phyloP scores from a whole-genome alignment of 208 protist genomes.

The Trypanosoma lewisi region DNA sequence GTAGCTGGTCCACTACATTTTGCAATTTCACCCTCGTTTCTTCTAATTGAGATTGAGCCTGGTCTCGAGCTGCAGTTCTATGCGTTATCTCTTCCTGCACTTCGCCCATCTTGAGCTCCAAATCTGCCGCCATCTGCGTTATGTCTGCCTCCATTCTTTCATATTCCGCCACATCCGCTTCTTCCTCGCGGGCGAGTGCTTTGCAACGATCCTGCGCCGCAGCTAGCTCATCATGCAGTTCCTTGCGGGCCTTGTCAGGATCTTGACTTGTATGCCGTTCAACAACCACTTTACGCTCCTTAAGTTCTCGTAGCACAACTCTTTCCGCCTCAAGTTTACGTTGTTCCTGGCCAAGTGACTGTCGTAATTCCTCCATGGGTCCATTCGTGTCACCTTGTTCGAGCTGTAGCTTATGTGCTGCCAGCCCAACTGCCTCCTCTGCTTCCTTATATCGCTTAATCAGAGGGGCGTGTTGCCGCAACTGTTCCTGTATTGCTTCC shows the following conservation, averaged over 20 bases:
- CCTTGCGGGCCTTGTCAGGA: slow-evolving; percentile 35
- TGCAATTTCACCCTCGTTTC: slow-evolving; percentile 34
- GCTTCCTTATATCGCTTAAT: slow-evolving; percentile 57
- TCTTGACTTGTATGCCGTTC: slow-evolving; percentile 39
- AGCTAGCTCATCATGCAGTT: slow-evolving; percentile 57
- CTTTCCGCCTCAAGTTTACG: slow-evolving; percentile 32
- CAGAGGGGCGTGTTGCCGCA: slow-evolving; percentile 38
- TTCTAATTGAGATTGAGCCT: slow-evolving; percentile 31
- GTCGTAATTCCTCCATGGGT: slow-evolving; percentile 37
- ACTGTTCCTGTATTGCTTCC: slow-evolving; percentile 34
- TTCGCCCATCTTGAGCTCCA: slow-evolving; percentile 52
- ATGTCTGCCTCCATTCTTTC: slow-evolving; percentile 78
- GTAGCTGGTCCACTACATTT: slow-evolving; percentile 42
- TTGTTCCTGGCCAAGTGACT: slow-evolving; percentile 33
- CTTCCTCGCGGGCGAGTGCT: slow-evolving; percentile 48
- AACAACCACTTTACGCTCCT: slow-evolving; percentile 33
- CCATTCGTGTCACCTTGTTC: slow-evolving; percentile 23
- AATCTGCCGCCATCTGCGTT: slow-evolving; percentile 56
- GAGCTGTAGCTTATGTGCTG: slow-evolving; percentile 45
- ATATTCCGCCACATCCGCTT: slow-evolving; percentile 52
- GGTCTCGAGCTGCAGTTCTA: slow-evolving; percentile 38
- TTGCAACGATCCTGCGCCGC: slow-evolving; percentile 40
- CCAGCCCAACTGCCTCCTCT: slow-evolving; percentile 46
- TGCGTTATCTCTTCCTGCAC: slow-evolving; percentile 56
- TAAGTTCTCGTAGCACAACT: slow-evolving; percentile 25